Conservation (phyloP, 306 rosid species). For the Corylus avellana region DNA sequence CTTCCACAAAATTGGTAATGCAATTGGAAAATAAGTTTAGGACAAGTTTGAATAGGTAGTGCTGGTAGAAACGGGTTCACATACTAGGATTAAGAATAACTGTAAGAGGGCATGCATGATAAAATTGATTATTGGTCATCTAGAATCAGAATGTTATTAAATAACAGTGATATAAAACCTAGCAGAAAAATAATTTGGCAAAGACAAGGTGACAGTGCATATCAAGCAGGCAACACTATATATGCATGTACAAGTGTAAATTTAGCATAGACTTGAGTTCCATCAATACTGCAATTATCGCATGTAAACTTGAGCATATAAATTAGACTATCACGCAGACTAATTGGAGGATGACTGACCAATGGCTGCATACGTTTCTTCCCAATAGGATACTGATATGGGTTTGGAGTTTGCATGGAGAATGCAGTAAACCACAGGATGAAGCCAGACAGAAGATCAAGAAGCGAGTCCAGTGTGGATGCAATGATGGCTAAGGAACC, state of each 20-base stretch:
- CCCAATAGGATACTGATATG: slow-evolving; percentile 97
- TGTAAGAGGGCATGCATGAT: not conserved
- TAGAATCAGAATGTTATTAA: too few species aligned
- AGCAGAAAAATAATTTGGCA: not conserved
- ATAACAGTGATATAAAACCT: not conserved
- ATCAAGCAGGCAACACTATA: not conserved
- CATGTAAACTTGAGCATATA: not conserved
- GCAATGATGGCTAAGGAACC: slow-evolving; percentile 98
- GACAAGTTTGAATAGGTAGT: not conserved
- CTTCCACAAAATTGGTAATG: not conserved
- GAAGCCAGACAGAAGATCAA: slow-evolving; percentile 95
- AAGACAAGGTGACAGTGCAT: not conserved
- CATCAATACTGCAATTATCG: not conserved
- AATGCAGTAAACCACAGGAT: slow-evolving; percentile 99
- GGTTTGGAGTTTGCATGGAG: slow-evolving; percentile 97
- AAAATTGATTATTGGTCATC: too few species aligned
- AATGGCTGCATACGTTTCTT: slow-evolving; percentile 96
- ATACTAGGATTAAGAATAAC: not conserved
- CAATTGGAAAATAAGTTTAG: not conserved
- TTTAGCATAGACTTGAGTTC: not conserved
- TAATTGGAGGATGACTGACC: slow-evolving; percentile 52
- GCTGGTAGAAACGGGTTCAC: not conserved
- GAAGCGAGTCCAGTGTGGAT: slow-evolving; percentile 95
- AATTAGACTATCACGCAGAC: not conserved
- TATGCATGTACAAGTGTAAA: not conserved